Evolutionary conservation across 495 filamentous ascomycete genomes (phyloP).

Genomic region (Penicillium alfredii): DNA sequence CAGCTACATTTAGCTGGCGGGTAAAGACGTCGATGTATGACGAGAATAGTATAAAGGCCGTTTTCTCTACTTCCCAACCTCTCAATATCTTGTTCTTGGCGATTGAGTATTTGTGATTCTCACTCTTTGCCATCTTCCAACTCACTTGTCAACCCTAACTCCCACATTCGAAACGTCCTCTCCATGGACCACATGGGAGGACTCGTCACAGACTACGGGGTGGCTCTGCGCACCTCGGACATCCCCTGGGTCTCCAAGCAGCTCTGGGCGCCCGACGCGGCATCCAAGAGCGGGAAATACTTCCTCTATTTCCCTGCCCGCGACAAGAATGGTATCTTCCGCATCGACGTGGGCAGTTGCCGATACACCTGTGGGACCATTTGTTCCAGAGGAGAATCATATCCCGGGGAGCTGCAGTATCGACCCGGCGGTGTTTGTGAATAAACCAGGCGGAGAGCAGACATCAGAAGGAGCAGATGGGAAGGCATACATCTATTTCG

Average conservation of each 20-base stretch:
- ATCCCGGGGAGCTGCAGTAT: conserved; percentile 42
- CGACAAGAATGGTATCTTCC: conserved; percentile 49
- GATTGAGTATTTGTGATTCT: no score
- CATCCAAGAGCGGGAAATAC: conserved; percentile 42
- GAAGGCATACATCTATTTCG: conserved; percentile 47
- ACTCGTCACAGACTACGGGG: conserved; percentile 39
- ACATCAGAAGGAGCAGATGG: no score
- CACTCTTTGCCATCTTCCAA: no score
- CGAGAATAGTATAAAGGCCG: no score
- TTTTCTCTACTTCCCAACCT: no score
- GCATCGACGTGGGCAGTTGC: conserved; percentile 51
- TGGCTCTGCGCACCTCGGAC: conserved; percentile 32
- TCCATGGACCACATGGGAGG: conserved; percentile 35
- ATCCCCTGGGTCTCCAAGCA: conserved; percentile 42
- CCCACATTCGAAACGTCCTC: no score
- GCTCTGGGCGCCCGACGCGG: conserved; percentile 47
- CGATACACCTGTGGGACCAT: conserved; percentile 41
- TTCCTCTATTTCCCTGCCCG: conserved; percentile 47
- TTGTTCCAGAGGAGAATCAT: conserved; percentile 31
- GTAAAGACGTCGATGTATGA: no score
- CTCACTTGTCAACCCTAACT: no score
- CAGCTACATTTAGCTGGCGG: no score
- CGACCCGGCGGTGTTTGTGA: conserved; percentile 46
- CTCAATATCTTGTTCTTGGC: no score
- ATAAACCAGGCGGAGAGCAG: conserved; percentile 22